A percentile compares a stretch with the other conserved stretches of the same genome.
Evolutionary conservation across 2,329 filamentous ascomycete genomes (phyloP).

Genomic region (Colletotrichum sp.): DNA sequence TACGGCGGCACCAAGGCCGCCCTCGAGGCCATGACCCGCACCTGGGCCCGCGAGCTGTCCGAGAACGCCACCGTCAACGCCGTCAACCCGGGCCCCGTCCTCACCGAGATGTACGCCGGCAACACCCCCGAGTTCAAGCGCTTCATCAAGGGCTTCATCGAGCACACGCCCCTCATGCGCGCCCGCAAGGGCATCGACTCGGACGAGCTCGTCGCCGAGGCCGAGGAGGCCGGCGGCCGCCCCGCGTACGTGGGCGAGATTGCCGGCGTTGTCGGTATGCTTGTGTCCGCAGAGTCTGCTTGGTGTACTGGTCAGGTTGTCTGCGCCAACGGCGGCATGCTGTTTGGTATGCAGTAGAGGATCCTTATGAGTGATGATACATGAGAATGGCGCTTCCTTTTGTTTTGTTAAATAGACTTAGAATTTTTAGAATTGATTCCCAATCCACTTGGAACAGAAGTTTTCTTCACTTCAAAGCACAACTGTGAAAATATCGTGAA

Average conservation of each 20-base stretch:
- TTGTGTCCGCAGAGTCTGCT: conserved; percentile 72
- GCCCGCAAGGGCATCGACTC: conserved; percentile 67
- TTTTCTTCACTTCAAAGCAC: neutral
- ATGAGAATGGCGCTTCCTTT: neutral
- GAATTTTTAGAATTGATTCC: conserved; percentile 2
- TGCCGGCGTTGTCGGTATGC: conserved; percentile 78
- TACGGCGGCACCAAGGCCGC: conserved; percentile 65
- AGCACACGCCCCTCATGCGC: conserved; percentile 65
- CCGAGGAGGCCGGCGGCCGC: conserved; percentile 59
- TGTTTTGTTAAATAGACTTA: conserved; percentile 1
- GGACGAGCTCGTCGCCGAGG: conserved; percentile 64
- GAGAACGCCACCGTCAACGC: conserved; percentile 61
- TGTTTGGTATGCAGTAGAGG: conserved; percentile 34
- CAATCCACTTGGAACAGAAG: neutral
- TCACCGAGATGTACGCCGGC: conserved; percentile 55
- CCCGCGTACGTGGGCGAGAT: conserved; percentile 73
- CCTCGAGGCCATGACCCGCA: conserved; percentile 63
- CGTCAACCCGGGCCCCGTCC: conserved; percentile 62
- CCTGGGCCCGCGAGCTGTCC: conserved; percentile 62
- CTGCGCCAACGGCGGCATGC: conserved; percentile 80
- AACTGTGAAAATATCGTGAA: too few relatives aligned
- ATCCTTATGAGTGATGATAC: neutral
- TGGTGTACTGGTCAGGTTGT: conserved; percentile 84
- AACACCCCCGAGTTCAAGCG: conserved; percentile 48
- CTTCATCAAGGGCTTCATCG: conserved; percentile 46